These are phyloP conservation scores for Ambispora gerdemannii DNA, from an alignment of 192 early-diverging fungal species.

Conservation along the genomic window DNA sequence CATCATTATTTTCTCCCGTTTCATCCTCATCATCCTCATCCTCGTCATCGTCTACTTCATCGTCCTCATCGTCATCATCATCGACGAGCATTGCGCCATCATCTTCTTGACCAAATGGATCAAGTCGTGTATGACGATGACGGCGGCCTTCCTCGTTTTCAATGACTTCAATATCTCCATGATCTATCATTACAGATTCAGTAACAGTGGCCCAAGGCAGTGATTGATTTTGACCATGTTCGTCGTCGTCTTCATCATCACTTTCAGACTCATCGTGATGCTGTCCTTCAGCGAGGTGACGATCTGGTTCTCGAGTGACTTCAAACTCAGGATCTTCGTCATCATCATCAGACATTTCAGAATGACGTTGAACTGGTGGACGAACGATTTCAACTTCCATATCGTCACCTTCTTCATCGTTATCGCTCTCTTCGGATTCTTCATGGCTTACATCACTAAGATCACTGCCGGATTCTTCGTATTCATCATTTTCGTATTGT, in stretches of 20 bases:
- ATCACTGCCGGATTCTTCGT: slow-evolving; percentile 64
- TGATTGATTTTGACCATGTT: slow-evolving; percentile 52
- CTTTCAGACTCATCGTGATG: slow-evolving; percentile 48
- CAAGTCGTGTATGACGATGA: slow-evolving; percentile 42
- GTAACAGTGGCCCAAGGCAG: slow-evolving; percentile 51
- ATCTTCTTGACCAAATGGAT: slow-evolving; percentile 43
- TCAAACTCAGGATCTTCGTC: slow-evolving; percentile 34
- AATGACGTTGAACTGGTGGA: slow-evolving; percentile 40
- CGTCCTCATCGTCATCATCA: slow-evolving; percentile 54
- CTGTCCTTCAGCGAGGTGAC: slow-evolving; percentile 50
- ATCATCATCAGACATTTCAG: slow-evolving; percentile 52
- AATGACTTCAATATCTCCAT: slow-evolving; percentile 40
- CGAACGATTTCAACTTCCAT: slow-evolving; percentile 56
- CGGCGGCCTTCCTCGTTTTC: slow-evolving; percentile 55
- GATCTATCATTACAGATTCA: slow-evolving; percentile 46
- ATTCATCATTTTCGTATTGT: slow-evolving; percentile 63
- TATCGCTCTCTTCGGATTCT: slow-evolving; percentile 41
- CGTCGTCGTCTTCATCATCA: slow-evolving; percentile 45
- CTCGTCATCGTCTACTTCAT: slow-evolving; percentile 51
- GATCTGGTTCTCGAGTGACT: slow-evolving; percentile 28
- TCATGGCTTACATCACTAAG: slow-evolving; percentile 56
- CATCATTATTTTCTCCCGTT: slow-evolving; percentile 47
- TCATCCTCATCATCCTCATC: slow-evolving; percentile 45
- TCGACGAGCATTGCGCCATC: slow-evolving; percentile 53
- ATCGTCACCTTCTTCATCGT: slow-evolving; percentile 58